These are phyloP conservation scores for Calonectria pseudoturangicola DNA, from an alignment of 2,329 filamentous ascomycete species.

Conservation along the genomic window DNA sequence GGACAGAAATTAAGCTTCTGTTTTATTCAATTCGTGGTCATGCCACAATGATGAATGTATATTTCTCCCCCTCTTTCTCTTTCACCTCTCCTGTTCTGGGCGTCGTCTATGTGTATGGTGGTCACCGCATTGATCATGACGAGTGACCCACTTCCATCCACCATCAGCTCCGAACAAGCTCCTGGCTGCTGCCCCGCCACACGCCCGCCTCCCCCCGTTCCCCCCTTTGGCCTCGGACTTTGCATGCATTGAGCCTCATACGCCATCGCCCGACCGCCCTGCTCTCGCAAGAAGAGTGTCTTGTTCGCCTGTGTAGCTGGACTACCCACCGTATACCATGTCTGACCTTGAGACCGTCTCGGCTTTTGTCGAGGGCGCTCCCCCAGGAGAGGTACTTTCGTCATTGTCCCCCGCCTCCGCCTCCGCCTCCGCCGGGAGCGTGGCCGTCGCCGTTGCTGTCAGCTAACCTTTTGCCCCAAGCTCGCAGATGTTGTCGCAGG, in stretches of 20 bases:
- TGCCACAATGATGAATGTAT: too few species aligned
- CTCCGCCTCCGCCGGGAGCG: conserved; percentile 26
- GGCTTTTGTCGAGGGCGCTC: conserved; percentile 94
- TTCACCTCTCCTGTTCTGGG: too few species aligned
- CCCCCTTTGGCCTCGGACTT: conserved; percentile 33
- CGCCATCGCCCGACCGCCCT: conserved; percentile 31
- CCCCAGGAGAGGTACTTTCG: conserved; percentile 90
- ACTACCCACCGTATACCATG: conserved; percentile 53
- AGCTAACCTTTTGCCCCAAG: conserved; percentile 62
- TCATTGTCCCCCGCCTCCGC: conserved; percentile 28
- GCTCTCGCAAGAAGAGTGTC: conserved; percentile 26
- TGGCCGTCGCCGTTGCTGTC: conserved; percentile 45
- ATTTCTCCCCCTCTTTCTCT: too few species aligned
- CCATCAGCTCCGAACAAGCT: conserved; percentile 25
- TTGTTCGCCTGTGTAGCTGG: conserved; percentile 31
- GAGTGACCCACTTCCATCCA: conserved; percentile 44
- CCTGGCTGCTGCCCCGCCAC: conserved; percentile 33
- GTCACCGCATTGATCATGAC: conserved; percentile 21
- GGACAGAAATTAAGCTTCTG: too few species aligned
- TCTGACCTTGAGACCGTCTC: conserved; percentile 73
- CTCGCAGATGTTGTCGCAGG: conserved; percentile 92
- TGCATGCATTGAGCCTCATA: conserved; percentile 37
- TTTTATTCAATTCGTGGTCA: too few species aligned
- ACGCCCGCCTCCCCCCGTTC: conserved; percentile 25
- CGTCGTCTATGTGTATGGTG: too few species aligned